Base-by-base conservation (phyloP, 2,329 filamentous ascomycete species). In the Fusarium buharicum region DNA sequence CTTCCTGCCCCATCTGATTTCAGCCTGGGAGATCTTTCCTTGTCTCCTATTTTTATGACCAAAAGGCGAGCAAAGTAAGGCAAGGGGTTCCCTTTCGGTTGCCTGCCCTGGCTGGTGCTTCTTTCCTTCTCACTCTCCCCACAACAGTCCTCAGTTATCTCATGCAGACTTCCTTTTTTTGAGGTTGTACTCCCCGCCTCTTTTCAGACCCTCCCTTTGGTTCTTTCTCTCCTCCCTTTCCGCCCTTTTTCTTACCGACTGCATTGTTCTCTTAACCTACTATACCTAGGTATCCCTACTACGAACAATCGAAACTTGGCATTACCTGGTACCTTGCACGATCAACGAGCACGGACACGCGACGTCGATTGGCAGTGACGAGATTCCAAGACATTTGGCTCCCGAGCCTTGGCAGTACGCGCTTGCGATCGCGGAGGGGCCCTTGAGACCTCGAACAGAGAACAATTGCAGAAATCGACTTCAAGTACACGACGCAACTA, bases 361-460 rank as follows among this genome's bases (percentile, higher is more conserved):
- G 28, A 53, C 50, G 18, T 45, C 45, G 44, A 48, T n/a, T 38
- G 55, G 31, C 37, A 45, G 53, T 44, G 44, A 47, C 47, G 39
- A 45, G 38, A 47, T 28, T 31, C 34, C 34, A 50, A 62, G 52
- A 54, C 49, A 46, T 59, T 24, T 65, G 59, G 62, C 62, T 67
- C 64, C 62, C 62, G 62, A 65, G 62, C 64, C 67, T 68, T 66
- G 62, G 67, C 67, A 64, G 40, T 50, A 44, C 55, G 40, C 44
- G 51, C 51, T 66, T 68, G 67, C 67, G 56, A 68, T 62, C 52
- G 56, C 50, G 39, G 56, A 68, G 61, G 62, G 55, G 55, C 49
- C 47, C 34, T 55, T 24, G 17, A 22, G 20, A 34, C 44, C 41
- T 40, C 10, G 34, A 43, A 38, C 30, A 49, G 50, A 17, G 24